A percentile compares a stretch with the other conserved stretches of the same genome.
Conservation (phyloP, 192 early-diverging fungal species). For the Backusella mclennaniae region DNA sequence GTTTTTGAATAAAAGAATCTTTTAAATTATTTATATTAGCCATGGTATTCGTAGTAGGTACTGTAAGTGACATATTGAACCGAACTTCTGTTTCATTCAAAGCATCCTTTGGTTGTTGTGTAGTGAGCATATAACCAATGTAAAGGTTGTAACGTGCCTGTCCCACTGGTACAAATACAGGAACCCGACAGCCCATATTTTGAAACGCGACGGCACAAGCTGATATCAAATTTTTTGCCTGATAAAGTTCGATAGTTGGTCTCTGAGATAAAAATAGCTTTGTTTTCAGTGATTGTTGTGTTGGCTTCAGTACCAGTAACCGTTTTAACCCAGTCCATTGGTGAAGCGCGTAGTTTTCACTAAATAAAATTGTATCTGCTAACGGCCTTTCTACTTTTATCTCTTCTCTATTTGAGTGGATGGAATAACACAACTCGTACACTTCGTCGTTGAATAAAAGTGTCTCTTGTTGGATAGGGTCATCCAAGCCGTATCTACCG, state of each 20-base stretch:
- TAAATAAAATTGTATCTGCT: slow-evolving; percentile 37
- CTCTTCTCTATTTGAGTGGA: slow-evolving; percentile 36
- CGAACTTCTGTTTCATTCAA: slow-evolving; percentile 32
- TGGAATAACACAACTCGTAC: slow-evolving; percentile 40
- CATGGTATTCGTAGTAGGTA: slow-evolving; percentile 31
- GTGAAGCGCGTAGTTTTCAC: slow-evolving; percentile 58
- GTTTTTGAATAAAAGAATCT: slow-evolving; percentile 37
- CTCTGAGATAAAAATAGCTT: slow-evolving; percentile 32
- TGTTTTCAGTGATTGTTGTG: slow-evolving; percentile 13
- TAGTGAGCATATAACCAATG: slow-evolving; percentile 19
- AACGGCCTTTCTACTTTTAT: slow-evolving; percentile 24
- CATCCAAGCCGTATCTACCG: slow-evolving; percentile 38
- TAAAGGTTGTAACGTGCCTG: slow-evolving; percentile 13
- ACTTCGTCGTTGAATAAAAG: slow-evolving; percentile 35
- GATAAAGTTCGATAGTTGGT: slow-evolving; percentile 51
- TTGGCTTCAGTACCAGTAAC: slow-evolving; percentile 52
- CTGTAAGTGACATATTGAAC: slow-evolving; percentile 39
- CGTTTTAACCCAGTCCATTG: slow-evolving; percentile 62
- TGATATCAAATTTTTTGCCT: slow-evolving; percentile 59
- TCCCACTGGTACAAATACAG: slow-evolving; percentile 27
- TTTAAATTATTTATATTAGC: slow-evolving; percentile 37
- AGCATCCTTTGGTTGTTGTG: slow-evolving; percentile 2
- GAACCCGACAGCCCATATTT: slow-evolving; percentile 56
- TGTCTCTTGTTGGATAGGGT: slow-evolving; percentile 29
- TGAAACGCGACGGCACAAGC: slow-evolving; percentile 68